Percentiles rank a stretch among this genome's conserved stretches.
Evolutionary conservation across 192 early-diverging fungal genomes (phyloP).

Genomic region (Coemansia interrupta): DNA sequence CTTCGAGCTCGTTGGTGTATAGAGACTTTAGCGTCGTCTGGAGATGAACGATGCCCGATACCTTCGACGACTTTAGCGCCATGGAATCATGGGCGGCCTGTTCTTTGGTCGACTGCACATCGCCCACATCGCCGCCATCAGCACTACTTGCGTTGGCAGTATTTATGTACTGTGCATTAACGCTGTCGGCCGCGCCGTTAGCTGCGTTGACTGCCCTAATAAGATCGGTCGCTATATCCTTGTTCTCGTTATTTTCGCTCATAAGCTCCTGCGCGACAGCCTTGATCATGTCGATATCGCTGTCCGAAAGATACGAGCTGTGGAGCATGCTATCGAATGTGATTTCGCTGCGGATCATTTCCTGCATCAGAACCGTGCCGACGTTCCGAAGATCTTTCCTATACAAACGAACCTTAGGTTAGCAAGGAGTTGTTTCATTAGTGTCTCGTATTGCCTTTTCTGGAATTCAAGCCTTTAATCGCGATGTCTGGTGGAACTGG

Average conservation of each 20-base stretch:
- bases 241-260: conserved; percentile 20
- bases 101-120: not conserved
- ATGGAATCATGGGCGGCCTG: no score
- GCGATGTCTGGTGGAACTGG: no score
- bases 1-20: conserved; percentile 53
- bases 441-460: no score
- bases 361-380: conserved; percentile 46
- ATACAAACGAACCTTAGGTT: not conserved
- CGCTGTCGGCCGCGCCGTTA: conserved; percentile 21
- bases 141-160: not conserved
- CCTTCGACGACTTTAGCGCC: conserved; percentile 49
- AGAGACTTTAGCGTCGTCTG: conserved; percentile 64
- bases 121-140: not conserved
- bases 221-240: conserved; percentile 23
- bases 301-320: conserved; percentile 47
- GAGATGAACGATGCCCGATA: conserved; percentile 75
- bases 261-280: conserved; percentile 36
- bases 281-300: conserved; percentile 47
- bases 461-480: no score
- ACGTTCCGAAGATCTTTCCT: conserved; percentile 37
- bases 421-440: not conserved
- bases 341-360: conserved; percentile 43
- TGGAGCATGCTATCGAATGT: conserved; percentile 45
- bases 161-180: conserved; percentile 11
- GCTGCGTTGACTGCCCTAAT: conserved; percentile 34